Evolutionary conservation across 2,329 filamentous ascomycete species (phyloP).

Genomic region (Phialophora tarda): DNA sequence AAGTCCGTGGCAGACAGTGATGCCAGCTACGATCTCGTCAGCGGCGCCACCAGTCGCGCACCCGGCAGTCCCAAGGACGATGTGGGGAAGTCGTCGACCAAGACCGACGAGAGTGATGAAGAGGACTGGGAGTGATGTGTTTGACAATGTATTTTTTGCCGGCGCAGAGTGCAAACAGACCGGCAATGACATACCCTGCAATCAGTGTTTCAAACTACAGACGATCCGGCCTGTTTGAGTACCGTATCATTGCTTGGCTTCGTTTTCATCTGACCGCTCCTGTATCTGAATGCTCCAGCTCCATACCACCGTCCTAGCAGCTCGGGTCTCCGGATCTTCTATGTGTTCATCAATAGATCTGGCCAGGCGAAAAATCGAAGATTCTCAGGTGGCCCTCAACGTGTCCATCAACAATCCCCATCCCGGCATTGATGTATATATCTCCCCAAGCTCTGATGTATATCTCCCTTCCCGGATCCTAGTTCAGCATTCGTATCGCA

Average conservation of each 20-base stretch:
- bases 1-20: slow-evolving; percentile 93
- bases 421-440: no score
- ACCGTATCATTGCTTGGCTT: background rate
- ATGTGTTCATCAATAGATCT: no score
- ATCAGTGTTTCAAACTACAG: background rate
- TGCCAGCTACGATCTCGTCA: slow-evolving; percentile 93
- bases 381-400: no score
- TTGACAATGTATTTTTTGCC: background rate
- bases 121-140: slow-evolving; percentile 45
- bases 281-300: background rate
- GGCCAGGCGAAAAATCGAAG: no score
- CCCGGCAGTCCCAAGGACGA: slow-evolving; percentile 68
- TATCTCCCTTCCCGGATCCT: no score
- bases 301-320: no score
- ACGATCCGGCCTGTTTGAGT: background rate
- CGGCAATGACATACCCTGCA: background rate
- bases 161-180: background rate
- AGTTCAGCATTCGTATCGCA: no score
- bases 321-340: no score
- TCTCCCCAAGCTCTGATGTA: no score
- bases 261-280: background rate
- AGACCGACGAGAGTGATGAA: slow-evolving; percentile 57
- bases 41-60: slow-evolving; percentile 77
- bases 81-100: slow-evolving; percentile 52
- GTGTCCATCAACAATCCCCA: no score